A percentile compares a stretch with the other conserved stretches of the same genome.
Conservation (phyloP, 768 basidiomycete species). For the Lactarius quietus region DNA sequence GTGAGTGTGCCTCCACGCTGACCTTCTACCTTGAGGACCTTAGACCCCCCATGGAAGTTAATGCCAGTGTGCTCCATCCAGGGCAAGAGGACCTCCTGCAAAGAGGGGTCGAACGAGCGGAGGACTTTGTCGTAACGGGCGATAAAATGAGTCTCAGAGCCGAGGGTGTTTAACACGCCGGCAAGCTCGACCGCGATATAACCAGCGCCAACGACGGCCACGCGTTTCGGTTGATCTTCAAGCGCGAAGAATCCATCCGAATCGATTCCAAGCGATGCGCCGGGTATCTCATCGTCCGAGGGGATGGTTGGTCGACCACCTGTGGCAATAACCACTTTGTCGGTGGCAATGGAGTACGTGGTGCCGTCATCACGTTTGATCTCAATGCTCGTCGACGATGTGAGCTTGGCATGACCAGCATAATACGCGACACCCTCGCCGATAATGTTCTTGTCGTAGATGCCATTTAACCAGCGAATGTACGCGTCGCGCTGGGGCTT, state of each 20-base stretch:
- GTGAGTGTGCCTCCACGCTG: slow-evolving; percentile 66
- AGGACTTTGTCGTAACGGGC: slow-evolving; percentile 89
- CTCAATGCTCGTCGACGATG: slow-evolving; percentile 65
- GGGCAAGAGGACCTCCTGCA: slow-evolving; percentile 80
- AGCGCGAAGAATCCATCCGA: slow-evolving; percentile 98
- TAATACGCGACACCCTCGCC: slow-evolving; percentile 89
- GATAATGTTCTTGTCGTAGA: slow-evolving; percentile 86
- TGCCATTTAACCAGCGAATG: slow-evolving; percentile 81
- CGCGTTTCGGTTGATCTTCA: slow-evolving; percentile 84
- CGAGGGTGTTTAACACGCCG: slow-evolving; percentile 87
- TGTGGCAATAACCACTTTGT: slow-evolving; percentile 79
- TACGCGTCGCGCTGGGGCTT: slow-evolving; percentile 96
- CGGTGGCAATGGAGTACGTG: slow-evolving; percentile 68
- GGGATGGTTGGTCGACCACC: slow-evolving; percentile 86
- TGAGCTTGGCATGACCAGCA: slow-evolving; percentile 69
- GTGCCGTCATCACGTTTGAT: slow-evolving; percentile 65
- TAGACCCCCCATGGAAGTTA: slow-evolving; percentile 73
- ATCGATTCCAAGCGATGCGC: slow-evolving; percentile 84
- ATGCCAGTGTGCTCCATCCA: slow-evolving; percentile 97
- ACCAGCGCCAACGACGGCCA: slow-evolving; percentile 93
- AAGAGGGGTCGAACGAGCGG: slow-evolving; percentile 84
- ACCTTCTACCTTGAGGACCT: slow-evolving; percentile 75
- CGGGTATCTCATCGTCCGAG: slow-evolving; percentile 74
- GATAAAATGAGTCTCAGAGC: slow-evolving; percentile 87
- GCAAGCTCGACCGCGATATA: slow-evolving; percentile 98